phyloP scores from a whole-genome alignment of 2,329 filamentous ascomycete genomes.

The Microsporum audouinii region DNA sequence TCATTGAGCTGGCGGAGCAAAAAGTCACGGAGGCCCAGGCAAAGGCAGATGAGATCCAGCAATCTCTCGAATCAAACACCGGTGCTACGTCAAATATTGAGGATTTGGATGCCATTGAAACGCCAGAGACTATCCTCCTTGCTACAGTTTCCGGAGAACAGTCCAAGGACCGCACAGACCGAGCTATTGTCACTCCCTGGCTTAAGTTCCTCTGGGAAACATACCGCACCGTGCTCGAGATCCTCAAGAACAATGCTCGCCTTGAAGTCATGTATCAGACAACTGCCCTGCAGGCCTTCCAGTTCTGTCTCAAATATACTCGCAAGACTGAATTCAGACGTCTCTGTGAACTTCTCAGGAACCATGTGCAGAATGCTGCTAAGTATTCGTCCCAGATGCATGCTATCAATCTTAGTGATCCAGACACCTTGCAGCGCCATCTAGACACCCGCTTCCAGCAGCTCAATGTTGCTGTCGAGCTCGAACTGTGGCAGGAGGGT shows the following conservation, averaged over 20 bases:
- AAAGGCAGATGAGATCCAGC: slow-evolving; percentile 92
- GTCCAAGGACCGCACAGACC: slow-evolving; percentile 91
- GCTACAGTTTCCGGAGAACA: slow-evolving; percentile 97
- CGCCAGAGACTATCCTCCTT: slow-evolving; percentile 92
- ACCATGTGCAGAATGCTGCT: slow-evolving; percentile 96
- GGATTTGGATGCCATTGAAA: slow-evolving; percentile 93
- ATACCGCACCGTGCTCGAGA: slow-evolving; percentile 94
- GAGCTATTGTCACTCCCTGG: slow-evolving; percentile 97
- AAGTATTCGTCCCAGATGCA: slow-evolving; percentile 99
- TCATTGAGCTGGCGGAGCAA: slow-evolving; percentile 90
- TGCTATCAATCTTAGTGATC: slow-evolving; percentile 95
- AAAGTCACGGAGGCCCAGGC: slow-evolving; percentile 94
- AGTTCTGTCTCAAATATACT: slow-evolving; percentile 96
- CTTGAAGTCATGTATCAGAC: slow-evolving; percentile 97
- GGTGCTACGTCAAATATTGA: slow-evolving; percentile 66
- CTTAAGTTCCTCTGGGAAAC: slow-evolving; percentile 99
- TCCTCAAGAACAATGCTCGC: slow-evolving; percentile 96
- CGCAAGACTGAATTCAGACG: slow-evolving; percentile 98
- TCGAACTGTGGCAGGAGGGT: slow-evolving; percentile 97
- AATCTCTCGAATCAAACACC: slow-evolving; percentile 60
- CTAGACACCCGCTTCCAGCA: slow-evolving; percentile 97
- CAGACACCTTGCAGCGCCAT: slow-evolving; percentile 93
- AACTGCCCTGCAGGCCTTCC: slow-evolving; percentile 94
- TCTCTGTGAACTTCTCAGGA: slow-evolving; percentile 93
- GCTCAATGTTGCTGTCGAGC: slow-evolving; percentile 91